Evolutionary conservation across 2,329 filamentous ascomycete genomes (phyloP), one percentile per base, ranked within the genome.

Genomic region (Penicillium sp.): DNA sequence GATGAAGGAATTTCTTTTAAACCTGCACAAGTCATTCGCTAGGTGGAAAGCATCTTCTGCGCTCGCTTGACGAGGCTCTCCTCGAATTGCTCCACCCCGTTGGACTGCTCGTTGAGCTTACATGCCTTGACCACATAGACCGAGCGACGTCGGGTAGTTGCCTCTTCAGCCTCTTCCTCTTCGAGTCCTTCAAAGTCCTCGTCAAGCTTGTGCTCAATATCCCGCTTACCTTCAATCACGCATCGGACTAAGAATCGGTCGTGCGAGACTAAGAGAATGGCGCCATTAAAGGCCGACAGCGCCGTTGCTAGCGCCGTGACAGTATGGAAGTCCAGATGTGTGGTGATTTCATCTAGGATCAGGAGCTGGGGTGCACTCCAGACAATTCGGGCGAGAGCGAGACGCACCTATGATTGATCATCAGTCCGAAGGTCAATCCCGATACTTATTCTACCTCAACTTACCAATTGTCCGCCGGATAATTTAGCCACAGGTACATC

Each of bases 281-380:
- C 87, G 0, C 87, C 87, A 39, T 81, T 76, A 75, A 85, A 94
- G 2, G 68, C 68, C 10, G 76, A 73, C 47, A 94, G 62, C 2
- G 83, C 84, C 16, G 78, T 73, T 1, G 84, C 75, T 39, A 94
- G 65, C 2, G 84, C 86, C 6, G 79, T 77, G 16, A 91, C 86
- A 0, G 85, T 91, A 65, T 93, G 80, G 47, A 85, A 86, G 60
- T 94, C 88, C 27, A 94, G 73, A 69, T 94, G 88, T 1, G 87
- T 91, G 5, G 87, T 93, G 16, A 88, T 83, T 62, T 88, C 88
- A 59, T 91, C 87, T 6, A 91, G 75, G 4, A 91, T 75, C 2
- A 91, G 73, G 41, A 86, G 76, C 50, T 90, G 86, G 14, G 86
- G 86, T 3, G 77, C 72, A 27, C 69, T 70, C 75, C 81, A 83